Evolutionary conservation across 225 moss, liverwort and hornwort species (phyloP), one percentile per base, ranked within the genome.

Genomic region (Ulota crispa): DNA sequence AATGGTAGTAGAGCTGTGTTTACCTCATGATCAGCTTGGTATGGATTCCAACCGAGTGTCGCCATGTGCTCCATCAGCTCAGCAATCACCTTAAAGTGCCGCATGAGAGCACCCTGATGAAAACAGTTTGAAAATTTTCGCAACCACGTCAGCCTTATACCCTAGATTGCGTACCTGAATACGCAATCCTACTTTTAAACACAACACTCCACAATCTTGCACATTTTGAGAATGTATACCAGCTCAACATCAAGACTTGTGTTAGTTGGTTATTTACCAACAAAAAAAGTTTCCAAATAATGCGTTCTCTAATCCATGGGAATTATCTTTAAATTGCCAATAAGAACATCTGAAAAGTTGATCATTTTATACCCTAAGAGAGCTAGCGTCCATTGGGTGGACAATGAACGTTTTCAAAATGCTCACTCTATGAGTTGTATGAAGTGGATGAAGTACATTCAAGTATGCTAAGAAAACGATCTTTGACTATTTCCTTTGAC

Each of bases 1-100:
- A 8, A 45, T 45, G 47, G 14, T 55, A n/a, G 59, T 32, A 23
- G 43, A 10, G 37, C n/a, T 50, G 43, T 39, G 15, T 42, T 66
- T 82, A 96, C 94, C 93, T 97, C 97, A 54, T 97, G 97, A 86
- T 97, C 97, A 60, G 94, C 97, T 89, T 97, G 97, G 84, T 97
- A 97, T 34, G 95, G 95, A 42, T 92, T 89, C 95, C 95, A 97
- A 52, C 95, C 94, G 41, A 97, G 92, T 63, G 73, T 79, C 65
- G 85, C 81, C 95, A 97, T 94, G 82, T 95, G 90, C 70, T 89
- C 84, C 80, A 94, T 81, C 72, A 97, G 82, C 83, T 94, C 91
- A 63, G 93, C 87, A 78, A 96, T 90, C 67, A 96, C 89, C 53
- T 87, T 76, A 47, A 88, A 96, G 66, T 88, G 91, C 86, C 93